Conservation (phyloP, 2,329 filamentous ascomycete genomes). For the Hortaea sp. region DNA sequence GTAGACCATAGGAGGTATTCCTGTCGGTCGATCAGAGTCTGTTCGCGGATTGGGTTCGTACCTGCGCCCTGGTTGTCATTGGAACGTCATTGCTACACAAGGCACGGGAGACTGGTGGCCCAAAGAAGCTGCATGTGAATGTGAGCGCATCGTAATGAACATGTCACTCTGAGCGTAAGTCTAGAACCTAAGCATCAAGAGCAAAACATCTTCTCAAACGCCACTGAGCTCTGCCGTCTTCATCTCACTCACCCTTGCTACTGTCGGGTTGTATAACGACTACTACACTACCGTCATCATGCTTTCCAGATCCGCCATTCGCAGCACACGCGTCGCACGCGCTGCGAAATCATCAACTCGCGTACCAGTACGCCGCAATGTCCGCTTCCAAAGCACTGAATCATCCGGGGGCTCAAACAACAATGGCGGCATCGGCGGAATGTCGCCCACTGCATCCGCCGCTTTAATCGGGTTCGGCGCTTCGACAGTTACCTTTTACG, state of each 20-base stretch:
- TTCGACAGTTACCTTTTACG: constrained; percentile 39
- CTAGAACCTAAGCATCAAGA: no score
- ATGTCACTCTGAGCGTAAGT: no score
- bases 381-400: constrained; percentile 6
- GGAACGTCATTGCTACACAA: no score
- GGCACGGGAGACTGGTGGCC: no score
- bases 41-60: no score
- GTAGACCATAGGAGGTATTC: no score
- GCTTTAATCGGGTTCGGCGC: constrained; percentile 37
- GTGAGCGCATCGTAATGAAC: no score
- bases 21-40: no score
- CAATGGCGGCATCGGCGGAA: neutral
- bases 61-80: no score
- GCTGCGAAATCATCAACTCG: constrained; percentile 3
- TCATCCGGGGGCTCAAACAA: neutral
- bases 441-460: neutral
- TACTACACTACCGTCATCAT: constrained; percentile 2
- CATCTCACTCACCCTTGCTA: neutral
- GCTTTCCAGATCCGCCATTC: constrained; percentile 4
- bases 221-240: neutral
- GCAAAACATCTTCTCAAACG: no score
- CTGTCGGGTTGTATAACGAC: neutral
- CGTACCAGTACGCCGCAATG: constrained; percentile 2
- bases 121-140: no score
- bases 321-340: constrained; percentile 8